Evolutionary conservation across 495 filamentous ascomycete species (phyloP).

Genomic region (Podospora fimiseda): DNA sequence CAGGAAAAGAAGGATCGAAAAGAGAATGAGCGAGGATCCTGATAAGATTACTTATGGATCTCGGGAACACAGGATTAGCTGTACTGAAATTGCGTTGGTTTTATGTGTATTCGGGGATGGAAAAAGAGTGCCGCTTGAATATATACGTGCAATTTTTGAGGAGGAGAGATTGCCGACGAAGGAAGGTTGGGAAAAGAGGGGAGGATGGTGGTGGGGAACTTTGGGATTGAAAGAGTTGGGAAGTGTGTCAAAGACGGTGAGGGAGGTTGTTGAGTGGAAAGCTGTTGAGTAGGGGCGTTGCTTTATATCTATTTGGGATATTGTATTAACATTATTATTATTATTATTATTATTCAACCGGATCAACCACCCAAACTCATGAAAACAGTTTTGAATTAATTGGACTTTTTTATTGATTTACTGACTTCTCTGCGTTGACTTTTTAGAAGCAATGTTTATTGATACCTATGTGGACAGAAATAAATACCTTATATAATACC

Average conservation of each 20-base stretch:
- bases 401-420: too few species aligned
- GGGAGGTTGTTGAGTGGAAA: too few species aligned
- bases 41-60: slow-evolving; percentile 5
- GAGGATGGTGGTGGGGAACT: not conserved
- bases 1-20: slow-evolving; percentile 10
- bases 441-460: too few species aligned
- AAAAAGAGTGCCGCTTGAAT: slow-evolving; percentile 7
- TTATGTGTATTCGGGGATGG: slow-evolving; percentile 13
- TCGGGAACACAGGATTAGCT: slow-evolving; percentile 9
- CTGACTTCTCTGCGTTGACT: too few species aligned
- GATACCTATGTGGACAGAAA: too few species aligned
- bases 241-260: not conserved
- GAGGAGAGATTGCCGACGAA: not conserved
- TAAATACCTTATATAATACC: too few species aligned
- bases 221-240: not conserved
- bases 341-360: too few species aligned
- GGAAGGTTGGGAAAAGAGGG: not conserved
- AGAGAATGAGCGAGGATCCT: slow-evolving; percentile 18
- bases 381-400: too few species aligned
- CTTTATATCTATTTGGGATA: too few species aligned
- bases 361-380: too few species aligned
- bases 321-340: too few species aligned
- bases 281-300: too few species aligned
- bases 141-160: not conserved
- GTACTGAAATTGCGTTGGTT: slow-evolving; percentile 14